Base-by-base conservation (phyloP, 345 rosid genomes). In the Kandelia obovata region DNA sequence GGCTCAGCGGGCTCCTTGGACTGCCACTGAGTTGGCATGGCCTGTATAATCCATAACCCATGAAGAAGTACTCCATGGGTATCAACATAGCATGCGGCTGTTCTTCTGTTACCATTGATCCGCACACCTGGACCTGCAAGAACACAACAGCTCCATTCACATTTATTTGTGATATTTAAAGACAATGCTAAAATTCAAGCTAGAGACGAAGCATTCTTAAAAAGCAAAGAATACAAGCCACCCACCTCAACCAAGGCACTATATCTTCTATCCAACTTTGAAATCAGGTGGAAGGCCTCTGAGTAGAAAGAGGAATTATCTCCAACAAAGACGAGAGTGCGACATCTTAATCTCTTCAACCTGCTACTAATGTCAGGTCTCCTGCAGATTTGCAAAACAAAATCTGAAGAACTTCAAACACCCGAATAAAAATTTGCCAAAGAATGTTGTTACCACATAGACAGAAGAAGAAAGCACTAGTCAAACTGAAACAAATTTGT, bases 191-290 rank as follows among this genome's bases (percentile, higher is more conserved):
- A 53, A 37, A 55, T 43, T 69, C 59, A 23, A 61, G 60, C 35
- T 32, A 25, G 1, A 25, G 8, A 35, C 4, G 23, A 51, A 39
- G 8, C 19, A 31, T 4, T 52, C 58, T 8, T 55, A 56, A 3
- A 67, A 21, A 25, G 28, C 9, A 10, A n/a, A 30, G 17, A 20
- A 20, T 25, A 21, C 2, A 2, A 7, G 15, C 21, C 37, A 57
- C 77, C 8, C 68, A 89, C 98, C 96, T 95, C 97, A 15, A 95
- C 97, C 66, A 92, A 88, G 64, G 99, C 99, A 15, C 89, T 82
- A 62, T 77, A 84, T 80, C 96, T 81, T 80, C 91, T 73, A 77
- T 95, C 96, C 58, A 92, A 77, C 73, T 88, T 88, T 6, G 96
- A 87, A 31, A 85, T 87, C 97, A 92, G 82, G 80, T 88, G 83